Evolutionary conservation across 2,329 filamentous ascomycete genomes (phyloP).

Genomic region (Diaporthe capsici): DNA sequence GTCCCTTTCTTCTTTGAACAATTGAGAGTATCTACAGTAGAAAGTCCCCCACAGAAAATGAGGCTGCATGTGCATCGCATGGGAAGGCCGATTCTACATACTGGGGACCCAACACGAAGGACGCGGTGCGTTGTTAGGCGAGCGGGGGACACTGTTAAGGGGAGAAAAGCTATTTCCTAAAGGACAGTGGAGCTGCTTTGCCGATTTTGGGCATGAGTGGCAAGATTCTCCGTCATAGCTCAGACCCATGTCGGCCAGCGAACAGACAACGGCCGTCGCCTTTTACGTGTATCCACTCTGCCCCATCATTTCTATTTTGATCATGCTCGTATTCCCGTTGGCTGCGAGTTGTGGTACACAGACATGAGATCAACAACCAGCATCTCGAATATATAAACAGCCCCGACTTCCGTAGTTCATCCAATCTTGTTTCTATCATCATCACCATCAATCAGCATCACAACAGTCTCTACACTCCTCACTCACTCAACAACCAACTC

Average conservation of each 20-base stretch:
- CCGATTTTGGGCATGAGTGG: background rate
- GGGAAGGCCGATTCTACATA: background rate
- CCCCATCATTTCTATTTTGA: conserved; percentile 31
- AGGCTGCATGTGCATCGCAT: background rate
- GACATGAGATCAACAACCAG: background rate
- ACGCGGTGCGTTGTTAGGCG: conserved; percentile 1
- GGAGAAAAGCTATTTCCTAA: background rate
- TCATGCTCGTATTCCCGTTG: conserved; percentile 6
- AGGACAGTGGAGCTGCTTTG: background rate
- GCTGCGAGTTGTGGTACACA: background rate
- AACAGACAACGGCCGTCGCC: conserved; percentile 21
- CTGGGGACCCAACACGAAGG: background rate
- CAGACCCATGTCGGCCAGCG: conserved; percentile 6
- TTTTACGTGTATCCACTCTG: conserved; percentile 25
- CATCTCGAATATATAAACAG: conserved; percentile 11
- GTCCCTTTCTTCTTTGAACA: background rate
- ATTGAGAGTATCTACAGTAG: background rate
- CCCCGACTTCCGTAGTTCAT: background rate
- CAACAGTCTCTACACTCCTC: conserved; percentile 10
- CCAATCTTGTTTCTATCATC: conserved; percentile 7
- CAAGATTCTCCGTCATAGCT: conserved; percentile 19
- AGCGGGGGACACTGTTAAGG: conserved; percentile 1
- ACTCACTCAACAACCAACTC: conserved; percentile 14
- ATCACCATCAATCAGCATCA: conserved; percentile 25
- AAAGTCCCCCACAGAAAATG: background rate